Evolutionary conservation across 257 asterid genomes (phyloP), one percentile per base, ranked within the genome.

Genomic region (Fraxinus pennsylvanica): DNA sequence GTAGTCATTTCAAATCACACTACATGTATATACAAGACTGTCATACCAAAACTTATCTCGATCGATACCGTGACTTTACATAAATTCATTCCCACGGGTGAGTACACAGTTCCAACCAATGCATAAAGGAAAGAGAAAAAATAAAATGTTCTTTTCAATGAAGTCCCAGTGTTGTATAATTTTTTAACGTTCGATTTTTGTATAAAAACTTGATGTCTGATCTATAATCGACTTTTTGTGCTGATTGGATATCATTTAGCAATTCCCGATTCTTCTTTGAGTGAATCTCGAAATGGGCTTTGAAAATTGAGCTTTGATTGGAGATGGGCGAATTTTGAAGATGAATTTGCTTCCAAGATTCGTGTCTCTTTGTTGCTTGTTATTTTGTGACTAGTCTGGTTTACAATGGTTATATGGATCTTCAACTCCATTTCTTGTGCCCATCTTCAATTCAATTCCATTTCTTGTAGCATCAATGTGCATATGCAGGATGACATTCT

Each of bases 401-500:
- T 38, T 8, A 38, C 43, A 6, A 38, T 38, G 43, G 43, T 38
- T 38, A 38, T 38, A 9, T 38, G 43, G 43, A 38, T 38, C 2
- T 38, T 32, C 35, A 32, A 32, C 35, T 3, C 35, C 35, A 32
- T 32, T 32, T 32, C 35, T 32, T 32, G 35, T 32, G 35, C 35
- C 35, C 35, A 3, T 32, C 35, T 32, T 32, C 35, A 32, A 32
- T 32, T 32, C 5, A 32, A 32, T 3, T 32, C 35, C 35, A 32
- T 32, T 32, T 32, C 35, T 32, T 32, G 35, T 81, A 85, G 88
- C 80, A 61, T 93, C 86, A 91, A 86, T 52, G 85, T 79, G 3
- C 88, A 85, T 72, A 86, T 95, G 38, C 99, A 97, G 0, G 99
- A 95, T 76, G 99, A 95, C 81, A 86, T 93, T 65, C 84, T 95